Percentiles rank a stretch among this genome's conserved stretches.
phyloP scores from a whole-genome alignment of 2,329 filamentous ascomycete species.

The Colletotrichum horii region DNA sequence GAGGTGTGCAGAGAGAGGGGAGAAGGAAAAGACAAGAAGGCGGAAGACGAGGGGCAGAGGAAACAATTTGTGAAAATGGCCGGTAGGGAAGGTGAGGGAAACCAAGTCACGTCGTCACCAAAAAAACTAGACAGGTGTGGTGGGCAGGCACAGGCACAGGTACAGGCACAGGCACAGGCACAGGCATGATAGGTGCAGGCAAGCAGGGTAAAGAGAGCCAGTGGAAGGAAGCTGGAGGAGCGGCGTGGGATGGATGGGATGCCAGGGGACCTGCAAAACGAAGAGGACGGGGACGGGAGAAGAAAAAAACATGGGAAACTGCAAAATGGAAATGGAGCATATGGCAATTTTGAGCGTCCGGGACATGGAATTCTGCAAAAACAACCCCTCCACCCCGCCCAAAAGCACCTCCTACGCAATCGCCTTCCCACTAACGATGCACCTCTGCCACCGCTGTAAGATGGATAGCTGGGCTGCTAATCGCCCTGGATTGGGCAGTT shows the following conservation, averaged over 20 bases:
- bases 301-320: constrained; percentile 17
- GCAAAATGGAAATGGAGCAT: constrained; percentile 17
- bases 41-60: neutral
- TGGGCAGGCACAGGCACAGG: neutral
- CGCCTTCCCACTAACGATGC: neutral
- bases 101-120: neutral
- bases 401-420: neutral
- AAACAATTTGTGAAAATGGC: neutral
- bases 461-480: neutral
- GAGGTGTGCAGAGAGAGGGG: neutral
- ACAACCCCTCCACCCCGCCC: neutral
- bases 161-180: neutral
- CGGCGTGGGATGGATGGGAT: neutral
- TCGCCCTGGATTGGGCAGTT: neutral
- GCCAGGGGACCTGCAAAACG: neutral
- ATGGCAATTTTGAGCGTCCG: constrained; percentile 15
- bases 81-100: neutral
- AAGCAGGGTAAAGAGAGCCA: neutral
- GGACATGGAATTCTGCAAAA: constrained; percentile 11
- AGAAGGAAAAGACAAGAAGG: neutral
- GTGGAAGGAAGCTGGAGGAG: neutral
- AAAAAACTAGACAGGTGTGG: neutral
- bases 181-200: neutral
- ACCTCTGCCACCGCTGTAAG: neutral
- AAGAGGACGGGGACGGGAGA: neutral